These are phyloP conservation scores for Lojkania enalia DNA, from an alignment of 2,329 filamentous ascomycete species.

Conservation along the genomic window DNA sequence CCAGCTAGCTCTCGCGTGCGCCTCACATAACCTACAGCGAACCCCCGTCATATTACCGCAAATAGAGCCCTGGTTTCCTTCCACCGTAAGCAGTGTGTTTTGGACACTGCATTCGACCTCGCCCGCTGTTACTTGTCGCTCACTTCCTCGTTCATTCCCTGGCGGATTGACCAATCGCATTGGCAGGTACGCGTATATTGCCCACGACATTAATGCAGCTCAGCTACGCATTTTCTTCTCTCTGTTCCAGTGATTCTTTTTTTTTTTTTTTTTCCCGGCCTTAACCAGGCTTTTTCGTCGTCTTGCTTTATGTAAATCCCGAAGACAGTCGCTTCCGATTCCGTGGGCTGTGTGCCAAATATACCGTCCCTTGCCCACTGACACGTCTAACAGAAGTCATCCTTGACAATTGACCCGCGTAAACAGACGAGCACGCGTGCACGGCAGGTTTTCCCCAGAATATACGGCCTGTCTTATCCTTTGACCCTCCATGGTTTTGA, in stretches of 20 bases:
- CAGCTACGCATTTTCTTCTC: constrained; percentile 20
- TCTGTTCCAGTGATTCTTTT: constrained; percentile 15
- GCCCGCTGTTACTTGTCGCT: constrained; percentile 28
- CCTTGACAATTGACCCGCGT: constrained; percentile 14
- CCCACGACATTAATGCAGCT: constrained; percentile 26
- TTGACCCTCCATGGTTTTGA: constrained; percentile 32
- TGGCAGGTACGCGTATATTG: constrained; percentile 41
- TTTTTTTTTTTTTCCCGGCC: constrained; percentile 16
- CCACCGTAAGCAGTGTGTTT: constrained; percentile 26
- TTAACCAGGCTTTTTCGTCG: constrained; percentile 14
- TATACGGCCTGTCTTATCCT: constrained; percentile 18
- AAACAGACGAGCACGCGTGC: constrained; percentile 29
- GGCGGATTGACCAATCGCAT: constrained; percentile 27
- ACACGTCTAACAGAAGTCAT: constrained; percentile 25
- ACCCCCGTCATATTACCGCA: constrained; percentile 33
- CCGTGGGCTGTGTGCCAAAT: constrained; percentile 20
- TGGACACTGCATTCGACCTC: constrained; percentile 15
- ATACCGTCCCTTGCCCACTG: constrained; percentile 27
- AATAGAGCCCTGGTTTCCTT: constrained; percentile 24
- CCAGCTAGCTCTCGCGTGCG: constrained; percentile 13
- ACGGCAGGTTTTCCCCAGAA: constrained; percentile 29
- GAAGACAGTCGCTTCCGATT: constrained; percentile 11
- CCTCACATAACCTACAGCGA: constrained; percentile 16
- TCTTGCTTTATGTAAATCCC: constrained; percentile 16
- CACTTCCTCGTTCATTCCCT: constrained; percentile 28